phyloP scores from a whole-genome alignment of 164 flowering plant genomes.

The Umbellularia californica region DNA sequence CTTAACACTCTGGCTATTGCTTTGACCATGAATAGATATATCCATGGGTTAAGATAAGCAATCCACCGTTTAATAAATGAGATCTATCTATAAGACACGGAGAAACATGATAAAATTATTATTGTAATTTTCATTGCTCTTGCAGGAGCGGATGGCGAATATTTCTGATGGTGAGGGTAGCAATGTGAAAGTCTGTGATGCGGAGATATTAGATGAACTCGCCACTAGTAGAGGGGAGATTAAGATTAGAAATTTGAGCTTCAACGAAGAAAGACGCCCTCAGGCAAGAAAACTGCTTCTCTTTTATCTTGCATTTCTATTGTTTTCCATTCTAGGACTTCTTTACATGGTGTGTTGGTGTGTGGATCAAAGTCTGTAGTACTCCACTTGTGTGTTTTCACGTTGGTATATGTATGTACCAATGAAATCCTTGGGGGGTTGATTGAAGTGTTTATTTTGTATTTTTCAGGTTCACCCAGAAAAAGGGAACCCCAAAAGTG shows the following conservation, averaged over 20 bases:
- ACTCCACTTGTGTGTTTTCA: background rate
- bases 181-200: conserved; percentile 39
- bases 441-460: background rate
- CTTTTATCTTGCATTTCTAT: background rate
- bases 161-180: conserved; percentile 10
- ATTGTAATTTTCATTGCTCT: background rate
- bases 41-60: background rate
- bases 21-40: too few species aligned
- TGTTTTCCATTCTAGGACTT: background rate
- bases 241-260: conserved; percentile 53
- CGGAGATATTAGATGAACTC: conserved; percentile 73
- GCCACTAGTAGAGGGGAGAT: conserved; percentile 77
- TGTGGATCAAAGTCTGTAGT: background rate
- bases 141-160: conserved; percentile 29
- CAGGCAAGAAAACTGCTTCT: conserved; percentile 19
- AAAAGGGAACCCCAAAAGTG: background rate
- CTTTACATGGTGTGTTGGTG: background rate
- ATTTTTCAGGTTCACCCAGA: background rate
- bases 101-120: background rate
- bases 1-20: too few species aligned
- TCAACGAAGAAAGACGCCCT: conserved; percentile 31
- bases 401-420: background rate
- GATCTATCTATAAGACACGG: background rate
- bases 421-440: background rate
- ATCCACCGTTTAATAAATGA: too few species aligned